These are phyloP conservation scores for Corymbia maculata DNA, from an alignment of 345 rosid genomes.

Conservation along the genomic window DNA sequence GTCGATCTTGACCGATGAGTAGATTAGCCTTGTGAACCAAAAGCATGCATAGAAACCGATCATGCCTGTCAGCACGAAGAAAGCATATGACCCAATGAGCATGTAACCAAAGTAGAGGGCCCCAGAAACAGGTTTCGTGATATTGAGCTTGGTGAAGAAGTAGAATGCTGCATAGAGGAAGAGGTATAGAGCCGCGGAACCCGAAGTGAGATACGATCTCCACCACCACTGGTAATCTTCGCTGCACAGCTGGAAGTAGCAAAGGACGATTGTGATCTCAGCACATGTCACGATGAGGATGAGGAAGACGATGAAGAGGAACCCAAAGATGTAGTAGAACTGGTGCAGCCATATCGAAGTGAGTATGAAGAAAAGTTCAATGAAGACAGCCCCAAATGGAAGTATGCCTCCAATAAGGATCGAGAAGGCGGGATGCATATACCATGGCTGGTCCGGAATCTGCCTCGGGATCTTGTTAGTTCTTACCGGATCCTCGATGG, in stretches of 20 bases:
- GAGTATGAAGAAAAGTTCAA: constrained; percentile 89
- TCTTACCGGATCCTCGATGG: constrained; percentile 74
- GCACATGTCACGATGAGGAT: constrained; percentile 80
- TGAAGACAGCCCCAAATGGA: constrained; percentile 92
- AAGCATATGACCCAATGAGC: constrained; percentile 65
- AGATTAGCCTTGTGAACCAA: constrained; percentile 88
- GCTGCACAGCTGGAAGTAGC: constrained; percentile 92
- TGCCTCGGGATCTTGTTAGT: constrained; percentile 90
- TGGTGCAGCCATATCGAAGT: constrained; percentile 90
- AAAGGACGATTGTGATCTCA: constrained; percentile 81
- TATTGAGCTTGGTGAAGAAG: constrained; percentile 88
- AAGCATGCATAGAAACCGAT: constrained; percentile 88
- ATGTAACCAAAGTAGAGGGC: constrained; percentile 83
- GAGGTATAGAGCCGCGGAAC: constrained; percentile 81
- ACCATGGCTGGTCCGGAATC: constrained; percentile 78
- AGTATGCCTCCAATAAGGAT: constrained; percentile 85
- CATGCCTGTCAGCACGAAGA: constrained; percentile 75
- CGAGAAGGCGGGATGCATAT: constrained; percentile 79
- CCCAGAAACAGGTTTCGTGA: constrained; percentile 72
- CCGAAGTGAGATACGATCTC: constrained; percentile 88
- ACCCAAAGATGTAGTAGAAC: constrained; percentile 90
- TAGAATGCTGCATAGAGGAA: constrained; percentile 84
- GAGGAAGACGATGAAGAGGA: constrained; percentile 76
- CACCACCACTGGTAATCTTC: constrained; percentile 99
- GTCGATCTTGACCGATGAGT: constrained; percentile 74